Evolutionary conservation across 371 early-diverging fungal genomes (phyloP), one percentile per base, ranked within the genome.

Genomic region (Thermomucor indicae-seudaticae): DNA sequence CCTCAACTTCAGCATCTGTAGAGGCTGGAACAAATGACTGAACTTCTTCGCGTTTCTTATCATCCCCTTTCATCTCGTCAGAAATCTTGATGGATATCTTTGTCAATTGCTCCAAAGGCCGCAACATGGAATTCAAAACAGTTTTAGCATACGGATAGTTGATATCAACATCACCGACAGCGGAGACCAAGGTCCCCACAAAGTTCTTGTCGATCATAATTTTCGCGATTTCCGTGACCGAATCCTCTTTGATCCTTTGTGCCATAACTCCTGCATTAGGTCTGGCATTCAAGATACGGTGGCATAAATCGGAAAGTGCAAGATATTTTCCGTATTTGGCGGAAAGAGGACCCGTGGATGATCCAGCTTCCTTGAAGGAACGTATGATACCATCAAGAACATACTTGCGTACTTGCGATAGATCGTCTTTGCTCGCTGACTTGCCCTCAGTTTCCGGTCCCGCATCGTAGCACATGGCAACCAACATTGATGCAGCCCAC

Each of bases 201-300:
- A 91, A 91, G 19, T 85, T 83, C 53, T 91, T 92, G 39, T 98
- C 97, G 14, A 98, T 62, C 89, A 97, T 90, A 49, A 89, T 74
- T 54, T 85, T 86, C 16, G 88, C 89, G 32, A 93, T 73, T 37
- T 69, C 72, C 56, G 78, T 56, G 28, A 75, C 76, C 4, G 67
- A 68, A 28, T 86, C 85, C 24, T 89, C 87, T 31, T 63, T 68
- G 0, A 65, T 41, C 27, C 65, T 60, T 30, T 65, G 60, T 11
- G 53, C 62, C 25, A 51, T 55, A 7, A 41, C 57, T 20, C 64
- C 68, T 4, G 69, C 43, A 16, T 68, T 62, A 1, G 81, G 67
- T 6, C 72, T 59, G 17, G 79, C 72, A 23, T 81, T 81, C 46
- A 93, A 64, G 27, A 92, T 72, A 42, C 80, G 78, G 48, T 79